phyloP scores from a whole-genome alignment of 495 filamentous ascomycete species.

The Penicillium cinerascens region DNA sequence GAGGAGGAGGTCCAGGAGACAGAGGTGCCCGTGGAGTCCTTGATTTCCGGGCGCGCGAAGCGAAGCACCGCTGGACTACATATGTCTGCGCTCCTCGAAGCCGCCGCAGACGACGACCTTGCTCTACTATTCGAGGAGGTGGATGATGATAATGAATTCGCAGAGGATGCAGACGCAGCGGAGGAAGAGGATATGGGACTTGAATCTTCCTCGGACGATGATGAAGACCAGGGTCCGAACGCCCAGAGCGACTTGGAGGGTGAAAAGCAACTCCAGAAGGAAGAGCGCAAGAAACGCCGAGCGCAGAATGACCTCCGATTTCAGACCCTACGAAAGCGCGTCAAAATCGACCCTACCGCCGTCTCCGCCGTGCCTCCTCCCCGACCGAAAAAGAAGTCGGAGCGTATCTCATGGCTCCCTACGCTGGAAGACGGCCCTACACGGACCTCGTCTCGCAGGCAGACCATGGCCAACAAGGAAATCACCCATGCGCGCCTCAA shows the following conservation, averaged over 20 bases:
- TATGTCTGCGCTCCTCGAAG: conserved; percentile 74
- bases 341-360: conserved; percentile 61
- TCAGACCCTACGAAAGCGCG: conserved; percentile 53
- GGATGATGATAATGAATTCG: conserved; percentile 80
- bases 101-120: conserved; percentile 72
- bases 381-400: conserved; percentile 87
- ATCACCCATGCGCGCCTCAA: conserved; percentile 77
- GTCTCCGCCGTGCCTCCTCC: conserved; percentile 47
- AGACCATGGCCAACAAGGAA: conserved; percentile 82
- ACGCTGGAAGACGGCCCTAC: conserved; percentile 73
- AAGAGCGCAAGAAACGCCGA: conserved; percentile 74
- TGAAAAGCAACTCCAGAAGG: conserved; percentile 64
- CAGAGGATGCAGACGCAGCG: conserved; percentile 60
- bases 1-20: conserved; percentile 20
- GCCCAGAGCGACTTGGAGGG: conserved; percentile 56
- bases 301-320: conserved; percentile 53
- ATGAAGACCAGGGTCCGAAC: conserved; percentile 66
- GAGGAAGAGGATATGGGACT: conserved; percentile 74
- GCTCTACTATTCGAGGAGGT: conserved; percentile 82
- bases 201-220: conserved; percentile 78
- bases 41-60: conserved; percentile 72
- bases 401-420: conserved; percentile 85
- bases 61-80: conserved; percentile 84
- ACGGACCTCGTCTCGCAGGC: conserved; percentile 75
- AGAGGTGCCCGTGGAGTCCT: conserved; percentile 59